These are phyloP conservation scores for Saprolegnia diclina DNA, from an alignment of 352 stramenopile species.

Conservation along the genomic window DNA sequence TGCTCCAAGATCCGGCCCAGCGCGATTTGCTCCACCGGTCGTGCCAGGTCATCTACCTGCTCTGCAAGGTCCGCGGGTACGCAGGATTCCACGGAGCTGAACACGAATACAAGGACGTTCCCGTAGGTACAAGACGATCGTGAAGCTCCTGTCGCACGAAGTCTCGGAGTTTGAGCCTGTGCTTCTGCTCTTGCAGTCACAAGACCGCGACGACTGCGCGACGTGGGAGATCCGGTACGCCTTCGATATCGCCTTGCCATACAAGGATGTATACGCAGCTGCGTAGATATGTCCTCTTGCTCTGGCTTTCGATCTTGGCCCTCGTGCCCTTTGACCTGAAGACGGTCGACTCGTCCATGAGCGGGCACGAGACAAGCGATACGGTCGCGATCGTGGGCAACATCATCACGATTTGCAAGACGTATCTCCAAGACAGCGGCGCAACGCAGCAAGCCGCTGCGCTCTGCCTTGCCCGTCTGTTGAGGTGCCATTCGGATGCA, in stretches of 20 bases:
- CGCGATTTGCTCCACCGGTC: slow-evolving; percentile 58
- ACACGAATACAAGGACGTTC: not conserved
- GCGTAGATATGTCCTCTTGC: slow-evolving; percentile 86
- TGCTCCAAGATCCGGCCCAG: slow-evolving; percentile 54
- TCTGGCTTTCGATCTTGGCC: slow-evolving; percentile 97
- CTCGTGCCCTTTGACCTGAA: slow-evolving; percentile 97
- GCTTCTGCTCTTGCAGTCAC: slow-evolving; percentile 80
- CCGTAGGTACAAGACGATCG: slow-evolving; percentile 86
- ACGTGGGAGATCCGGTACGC: slow-evolving; percentile 81
- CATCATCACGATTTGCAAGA: slow-evolving; percentile 80
- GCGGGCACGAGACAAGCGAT: slow-evolving; percentile 28
- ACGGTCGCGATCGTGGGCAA: slow-evolving; percentile 63
- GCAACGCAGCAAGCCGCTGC: slow-evolving; percentile 89
- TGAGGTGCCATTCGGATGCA: slow-evolving; percentile 46
- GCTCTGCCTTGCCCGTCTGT: slow-evolving; percentile 90
- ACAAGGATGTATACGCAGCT: slow-evolving; percentile 38
- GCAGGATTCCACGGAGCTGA: not conserved
- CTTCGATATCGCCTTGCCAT: not conserved
- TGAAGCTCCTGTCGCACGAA: slow-evolving; percentile 95
- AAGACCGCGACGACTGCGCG: slow-evolving; percentile 76
- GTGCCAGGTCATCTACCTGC: slow-evolving; percentile 90
- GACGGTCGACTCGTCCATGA: slow-evolving; percentile 90
- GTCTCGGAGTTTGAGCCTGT: slow-evolving; percentile 94
- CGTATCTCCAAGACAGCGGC: slow-evolving; percentile 76
- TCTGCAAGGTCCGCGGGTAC: slow-evolving; percentile 93